Base-by-base conservation (phyloP, 306 rosid species). In the Sphenostylis stenocarpa region DNA sequence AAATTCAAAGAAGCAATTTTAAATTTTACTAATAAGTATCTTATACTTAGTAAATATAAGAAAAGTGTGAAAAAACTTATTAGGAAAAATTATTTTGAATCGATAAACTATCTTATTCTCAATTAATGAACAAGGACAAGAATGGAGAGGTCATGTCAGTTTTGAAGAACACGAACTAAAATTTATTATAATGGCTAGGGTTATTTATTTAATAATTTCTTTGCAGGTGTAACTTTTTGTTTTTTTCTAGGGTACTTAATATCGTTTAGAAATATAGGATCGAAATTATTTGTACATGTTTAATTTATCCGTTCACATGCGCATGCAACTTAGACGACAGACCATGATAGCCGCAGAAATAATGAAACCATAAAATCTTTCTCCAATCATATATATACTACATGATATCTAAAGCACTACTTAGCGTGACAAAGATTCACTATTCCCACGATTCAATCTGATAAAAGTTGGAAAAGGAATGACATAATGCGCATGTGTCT, bases 351-450 rank as follows among this genome's bases (percentile, higher is more conserved):
- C 67, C 23, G 61, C 61, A 2, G 67, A 65, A 76, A 15, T 24
- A 49, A 17, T 65, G 67, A 41, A 77, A 47, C 8, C 48, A 21
- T 61, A 20, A 81, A 81, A 75, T 67, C 48, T 67, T 81, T 58
- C 66, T 75, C 13, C 60, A 49, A 75, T 51, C 77, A 67, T 38
- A 33, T 7, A 20, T 12, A 3, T 15, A 0, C n/a, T n/a, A n/a
- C n/a, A 31, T 0, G 4, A 31, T 21, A 23, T 21, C 61, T 11
- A 6, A 6, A 26, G 7, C 23, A 38, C 49, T 58, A 62, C 31
- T 29, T 69, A 34, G 55, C 24, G 15, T 38, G 79, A 77, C 79
- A 77, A 64, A 55, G 80, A 65, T 77, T 77, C 70, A 72, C 76
- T 34, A 65, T 65, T 77, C 75, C 48, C 23, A 9, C 45, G 6